Percentiles rank a stretch among this genome's conserved stretches.
These are phyloP conservation scores for Fusarium setosum DNA, from an alignment of 2,329 filamentous ascomycete genomes.

Conservation along the genomic window DNA sequence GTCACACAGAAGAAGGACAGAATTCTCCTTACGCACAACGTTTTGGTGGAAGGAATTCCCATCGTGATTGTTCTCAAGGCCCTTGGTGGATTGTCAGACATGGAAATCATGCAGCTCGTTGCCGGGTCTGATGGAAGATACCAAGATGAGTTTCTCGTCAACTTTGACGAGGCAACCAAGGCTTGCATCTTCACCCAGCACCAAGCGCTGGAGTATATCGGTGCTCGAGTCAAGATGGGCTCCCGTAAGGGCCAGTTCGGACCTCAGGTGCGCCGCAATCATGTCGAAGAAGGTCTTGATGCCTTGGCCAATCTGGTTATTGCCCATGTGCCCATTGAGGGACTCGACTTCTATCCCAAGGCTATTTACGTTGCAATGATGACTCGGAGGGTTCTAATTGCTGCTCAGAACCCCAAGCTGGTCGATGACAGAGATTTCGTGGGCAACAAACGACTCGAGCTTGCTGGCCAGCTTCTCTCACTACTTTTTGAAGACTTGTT, in stretches of 20 bases:
- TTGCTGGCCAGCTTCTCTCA: slow-evolving; percentile 94
- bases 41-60: slow-evolving; percentile 91
- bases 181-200: slow-evolving; percentile 91
- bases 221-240: slow-evolving; percentile 87
- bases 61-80: slow-evolving; percentile 95
- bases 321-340: slow-evolving; percentile 91
- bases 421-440: slow-evolving; percentile 98
- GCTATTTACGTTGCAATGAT: slow-evolving; percentile 97
- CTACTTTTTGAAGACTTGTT: slow-evolving; percentile 97
- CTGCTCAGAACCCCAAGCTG: slow-evolving; percentile 86
- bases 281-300: slow-evolving; percentile 91
- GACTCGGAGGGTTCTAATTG: slow-evolving; percentile 96
- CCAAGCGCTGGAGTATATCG: slow-evolving; percentile 94
- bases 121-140: slow-evolving; percentile 88
- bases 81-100: slow-evolving; percentile 91
- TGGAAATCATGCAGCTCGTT: slow-evolving; percentile 92
- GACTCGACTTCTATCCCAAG: slow-evolving; percentile 96
- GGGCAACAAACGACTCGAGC: slow-evolving; percentile 94
- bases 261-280: slow-evolving; percentile 75
- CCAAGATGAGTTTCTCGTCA: slow-evolving; percentile 94
- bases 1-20: slow-evolving; percentile 94
- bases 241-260: slow-evolving; percentile 69
- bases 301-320: slow-evolving; percentile 93
- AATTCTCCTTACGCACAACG: slow-evolving; percentile 91
- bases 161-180: slow-evolving; percentile 92